These are phyloP conservation scores for Moesziomyces parantarcticus DNA, from an alignment of 1,284 basidiomycete species.

Conservation along the genomic window DNA sequence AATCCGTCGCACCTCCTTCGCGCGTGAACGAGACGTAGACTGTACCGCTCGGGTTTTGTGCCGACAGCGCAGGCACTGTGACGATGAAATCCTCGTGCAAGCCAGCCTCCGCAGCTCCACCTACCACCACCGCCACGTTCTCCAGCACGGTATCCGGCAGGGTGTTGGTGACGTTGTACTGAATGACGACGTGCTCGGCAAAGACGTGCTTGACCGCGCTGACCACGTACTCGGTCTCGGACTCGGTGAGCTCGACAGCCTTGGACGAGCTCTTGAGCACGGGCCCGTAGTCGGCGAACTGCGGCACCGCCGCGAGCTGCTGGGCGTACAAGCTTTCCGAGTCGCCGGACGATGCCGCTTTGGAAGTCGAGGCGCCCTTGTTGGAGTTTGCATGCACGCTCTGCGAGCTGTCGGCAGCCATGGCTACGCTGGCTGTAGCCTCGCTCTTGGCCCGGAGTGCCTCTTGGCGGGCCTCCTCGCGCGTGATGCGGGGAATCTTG, in stretches of 20 bases:
- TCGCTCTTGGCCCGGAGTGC: conserved; percentile 61
- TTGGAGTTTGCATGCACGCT: conserved; percentile 42
- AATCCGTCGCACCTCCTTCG: conserved; percentile 76
- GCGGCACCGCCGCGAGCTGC: conserved; percentile 86
- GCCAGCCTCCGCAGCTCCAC: conserved; percentile 82
- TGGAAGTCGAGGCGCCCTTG: conserved; percentile 48
- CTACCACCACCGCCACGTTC: conserved; percentile 82
- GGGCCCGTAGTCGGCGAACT: conserved; percentile 85
- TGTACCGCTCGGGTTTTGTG: conserved; percentile 79
- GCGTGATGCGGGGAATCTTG: conserved; percentile 56
- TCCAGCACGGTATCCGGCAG: conserved; percentile 96
- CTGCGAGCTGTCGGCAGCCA: conserved; percentile 59
- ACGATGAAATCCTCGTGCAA: conserved; percentile 96
- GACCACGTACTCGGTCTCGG: conserved; percentile 97
- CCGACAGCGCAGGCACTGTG: conserved; percentile 75
- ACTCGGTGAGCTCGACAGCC: conserved; percentile 88
- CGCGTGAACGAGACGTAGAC: conserved; percentile 96
- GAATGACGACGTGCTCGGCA: conserved; percentile 85
- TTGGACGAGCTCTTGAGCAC: conserved; percentile 87
- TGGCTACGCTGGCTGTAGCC: conserved; percentile 61
- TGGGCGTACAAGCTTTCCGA: conserved; percentile 77
- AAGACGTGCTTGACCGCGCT: conserved; percentile 96
- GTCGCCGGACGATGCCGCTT: conserved; percentile 22
- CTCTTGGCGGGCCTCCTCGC: conserved; percentile 59
- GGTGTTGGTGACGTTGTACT: conserved; percentile 99